Base-by-base conservation (phyloP, 164 flowering plant species). In the Amborella trichopoda region DNA sequence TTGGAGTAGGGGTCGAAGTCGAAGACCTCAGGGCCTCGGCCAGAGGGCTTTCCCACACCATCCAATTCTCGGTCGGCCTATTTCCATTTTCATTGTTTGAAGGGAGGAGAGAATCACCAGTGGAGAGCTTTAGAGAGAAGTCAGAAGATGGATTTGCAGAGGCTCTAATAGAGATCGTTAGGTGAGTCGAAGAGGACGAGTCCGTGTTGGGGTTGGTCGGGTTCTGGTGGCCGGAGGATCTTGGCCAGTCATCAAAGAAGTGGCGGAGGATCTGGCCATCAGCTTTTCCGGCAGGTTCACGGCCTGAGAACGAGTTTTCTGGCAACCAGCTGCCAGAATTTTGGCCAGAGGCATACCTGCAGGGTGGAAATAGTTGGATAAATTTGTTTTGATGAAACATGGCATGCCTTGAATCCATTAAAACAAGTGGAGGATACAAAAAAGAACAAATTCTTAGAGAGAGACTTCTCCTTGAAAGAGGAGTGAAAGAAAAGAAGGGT, bases 191-290 rank as follows among this genome's bases (percentile, higher is more conserved):
- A 44, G 53, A 39, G 21, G 61, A 23, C 1, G 69, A 39, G 52
- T 49, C 44, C 0, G 53, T 45, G 40, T 49, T 62, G 53, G 39
- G 54, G 14, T 58, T 48, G 5, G 46, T 42, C 48, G 51, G 58
- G 13, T 61, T 69, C 4, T 74, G 28, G 26, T 73, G 72, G 28
- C 68, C 64, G 9, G 66, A 44, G 4, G 74, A 61, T 45, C 83
- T 58, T 0, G 96, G 96, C 85, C 85, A 79, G 43, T 81, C 94
- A 38, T 83, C 85, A 24, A 87, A 83, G 66, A 87, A 87, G 49
- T 47, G 88, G 27, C 88, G 58, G 14, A 87, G 71, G 6, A 78
- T 54, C 24, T 56, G 74, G 2, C 77, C 75, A 41, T 67, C 67
- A 11, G 60, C 30, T 44, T 52, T 54, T 8, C 33, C 46, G 0